A percentile compares a stretch with the other conserved stretches of the same genome.
Conservation (phyloP, 495 filamentous ascomycete genomes). For the Trichoderma erinaceum region DNA sequence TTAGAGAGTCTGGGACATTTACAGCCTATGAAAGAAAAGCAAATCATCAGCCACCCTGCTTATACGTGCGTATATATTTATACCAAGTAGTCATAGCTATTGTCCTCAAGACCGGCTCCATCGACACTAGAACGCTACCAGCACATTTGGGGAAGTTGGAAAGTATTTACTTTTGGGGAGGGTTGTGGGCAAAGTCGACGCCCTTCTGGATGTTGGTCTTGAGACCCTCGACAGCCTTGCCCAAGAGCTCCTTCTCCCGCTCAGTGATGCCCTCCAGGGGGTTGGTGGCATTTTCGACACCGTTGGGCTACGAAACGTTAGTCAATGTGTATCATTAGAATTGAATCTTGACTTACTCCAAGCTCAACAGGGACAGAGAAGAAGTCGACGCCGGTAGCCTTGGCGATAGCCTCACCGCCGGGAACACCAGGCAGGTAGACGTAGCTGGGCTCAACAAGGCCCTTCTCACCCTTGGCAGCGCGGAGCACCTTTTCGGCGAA, state of each 20-base stretch:
- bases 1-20: constrained; percentile 21
- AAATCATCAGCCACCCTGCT: constrained; percentile 32
- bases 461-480: constrained; percentile 79
- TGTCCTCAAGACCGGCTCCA: constrained; percentile 6
- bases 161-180: constrained; percentile 62
- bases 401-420: constrained; percentile 76
- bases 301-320: constrained; percentile 58
- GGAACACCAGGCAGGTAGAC: constrained; percentile 87
- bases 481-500: constrained; percentile 91
- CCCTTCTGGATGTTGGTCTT: constrained; percentile 94
- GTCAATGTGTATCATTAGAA: constrained; percentile 12
- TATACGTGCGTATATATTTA: constrained; percentile 15
- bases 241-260: constrained; percentile 80
- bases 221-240: constrained; percentile 63
- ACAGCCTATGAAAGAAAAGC: constrained; percentile 31
- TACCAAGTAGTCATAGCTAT: constrained; percentile 13
- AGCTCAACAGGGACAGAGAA: constrained; percentile 95
- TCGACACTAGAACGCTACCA: constrained; percentile 13
- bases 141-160: constrained; percentile 18
- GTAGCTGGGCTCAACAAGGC: constrained; percentile 88
- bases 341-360: constrained; percentile 58
- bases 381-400: constrained; percentile 80
- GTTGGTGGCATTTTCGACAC: constrained; percentile 77
- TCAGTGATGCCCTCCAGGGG: constrained; percentile 65
- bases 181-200: constrained; percentile 78